Base-by-base conservation (phyloP, 495 filamentous ascomycete species). In the Penicillium paradoxum region DNA sequence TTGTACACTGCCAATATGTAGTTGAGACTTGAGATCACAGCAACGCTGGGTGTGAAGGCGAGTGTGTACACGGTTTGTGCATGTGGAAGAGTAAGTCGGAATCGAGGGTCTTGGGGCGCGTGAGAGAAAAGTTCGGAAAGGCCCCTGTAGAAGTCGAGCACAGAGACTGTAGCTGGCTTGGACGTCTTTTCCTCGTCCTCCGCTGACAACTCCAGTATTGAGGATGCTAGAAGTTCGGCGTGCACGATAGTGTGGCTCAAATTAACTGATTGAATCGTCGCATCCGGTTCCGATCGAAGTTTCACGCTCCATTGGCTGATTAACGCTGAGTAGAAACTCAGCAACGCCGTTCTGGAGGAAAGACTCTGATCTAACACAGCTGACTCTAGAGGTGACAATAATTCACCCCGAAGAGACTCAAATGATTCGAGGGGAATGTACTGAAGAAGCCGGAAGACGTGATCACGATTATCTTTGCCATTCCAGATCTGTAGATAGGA, bases 301-400 rank as follows among this genome's bases (percentile, higher is more conserved):
- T 63, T 62, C 34, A 82, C 60, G 6, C 80, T 79, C 89, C 90
- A 95, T 62, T 82, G 79, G 1, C 71, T 75, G 39, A 92, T 79
- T 21, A 96, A 73, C n/a, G 57, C 63, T 5, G 83, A 83, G 68
- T 91, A 93, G 58, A 91, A 88, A 13, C 68, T 72, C 8, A 95
- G 71, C 5, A 95, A 71, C 11, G 67, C 67, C 4, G 74, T 55
- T 62, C 81, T 79, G 1, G 81, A 81, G 21, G 63, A 50, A 6
- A 75, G 39, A 2, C 70, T 77, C 36, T 72, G 70, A 55, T 81
- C 63, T 13, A 90, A 65, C 7, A 89, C 37, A 13, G 75, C 73
- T 4, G 52, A 64, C 66, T 96, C 87, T 39, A 89, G 56, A 7
- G 74, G 79, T 9, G 63, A 56, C 21, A 93, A 65, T 32, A 83